phyloP scores from a whole-genome alignment of 2,329 filamentous ascomycete genomes.

The Penicillium sp. region DNA sequence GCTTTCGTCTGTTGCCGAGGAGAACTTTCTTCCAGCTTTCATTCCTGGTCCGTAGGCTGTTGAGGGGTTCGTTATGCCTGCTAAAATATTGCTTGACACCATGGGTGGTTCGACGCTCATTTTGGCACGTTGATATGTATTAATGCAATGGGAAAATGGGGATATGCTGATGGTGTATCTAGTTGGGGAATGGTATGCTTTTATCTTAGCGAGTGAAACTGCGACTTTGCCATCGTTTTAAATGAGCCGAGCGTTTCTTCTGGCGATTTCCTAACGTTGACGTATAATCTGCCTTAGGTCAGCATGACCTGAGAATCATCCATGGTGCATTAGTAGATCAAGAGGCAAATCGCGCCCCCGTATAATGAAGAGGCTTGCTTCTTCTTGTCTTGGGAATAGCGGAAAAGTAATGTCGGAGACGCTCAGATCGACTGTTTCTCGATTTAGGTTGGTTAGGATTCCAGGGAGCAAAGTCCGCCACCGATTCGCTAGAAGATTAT shows the following conservation, averaged over 20 bases:
- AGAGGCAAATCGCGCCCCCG: not conserved
- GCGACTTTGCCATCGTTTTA: not conserved
- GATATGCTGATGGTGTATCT: not conserved
- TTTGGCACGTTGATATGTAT: not conserved
- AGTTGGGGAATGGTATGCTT: not conserved
- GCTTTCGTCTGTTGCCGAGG: conserved; percentile 36
- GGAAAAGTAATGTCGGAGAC: not conserved
- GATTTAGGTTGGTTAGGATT: not conserved
- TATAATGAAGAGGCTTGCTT: not conserved
- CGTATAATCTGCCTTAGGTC: not conserved
- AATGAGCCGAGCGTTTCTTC: not conserved
- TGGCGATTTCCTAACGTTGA: not conserved
- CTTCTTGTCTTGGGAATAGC: not conserved
- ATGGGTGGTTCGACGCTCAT: not conserved
- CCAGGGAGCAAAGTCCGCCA: not conserved
- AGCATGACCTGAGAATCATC: not conserved
- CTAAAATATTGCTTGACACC: not conserved
- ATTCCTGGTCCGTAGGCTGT: not conserved
- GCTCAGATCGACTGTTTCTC: not conserved
- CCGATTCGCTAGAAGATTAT: not conserved
- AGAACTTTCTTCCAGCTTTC: conserved; percentile 2
- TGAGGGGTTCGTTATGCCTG: not conserved
- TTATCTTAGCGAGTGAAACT: not conserved
- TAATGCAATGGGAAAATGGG: not conserved
- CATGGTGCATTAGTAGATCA: not conserved